These are phyloP conservation scores for Cordyceps militaris DNA, from an alignment of 2,329 filamentous ascomycete species.

Conservation along the genomic window DNA sequence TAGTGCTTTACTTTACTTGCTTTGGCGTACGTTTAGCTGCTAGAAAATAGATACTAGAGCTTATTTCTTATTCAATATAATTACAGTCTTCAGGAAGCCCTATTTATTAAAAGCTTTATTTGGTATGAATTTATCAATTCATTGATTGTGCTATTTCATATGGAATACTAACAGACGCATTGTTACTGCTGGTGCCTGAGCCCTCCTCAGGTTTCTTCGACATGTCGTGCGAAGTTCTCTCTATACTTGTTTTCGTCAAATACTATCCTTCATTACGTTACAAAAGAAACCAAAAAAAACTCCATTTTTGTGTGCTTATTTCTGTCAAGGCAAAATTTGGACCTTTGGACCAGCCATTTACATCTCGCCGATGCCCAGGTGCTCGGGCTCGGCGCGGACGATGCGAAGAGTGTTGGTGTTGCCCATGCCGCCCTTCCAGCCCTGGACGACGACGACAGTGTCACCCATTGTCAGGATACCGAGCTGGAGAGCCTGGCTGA, in stretches of 20 bases:
- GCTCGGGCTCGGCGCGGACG: conserved; percentile 52
- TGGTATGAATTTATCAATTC: conserved; percentile 1
- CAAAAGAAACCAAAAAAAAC: conserved; percentile 9
- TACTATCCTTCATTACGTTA: conserved; percentile 2
- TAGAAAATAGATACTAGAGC: not conserved
- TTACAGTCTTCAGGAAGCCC: too few species aligned
- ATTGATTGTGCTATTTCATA: conserved; percentile 4
- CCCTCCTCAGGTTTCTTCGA: not conserved
- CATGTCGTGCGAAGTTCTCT: not conserved
- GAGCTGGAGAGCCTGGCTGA: conserved; percentile 78
- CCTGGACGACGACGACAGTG: conserved; percentile 76
- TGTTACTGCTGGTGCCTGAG: not conserved
- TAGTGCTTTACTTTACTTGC: not conserved
- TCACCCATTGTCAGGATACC: conserved; percentile 66
- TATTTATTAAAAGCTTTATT: not conserved
- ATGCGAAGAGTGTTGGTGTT: conserved; percentile 77
- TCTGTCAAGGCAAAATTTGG: not conserved
- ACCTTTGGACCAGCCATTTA: not conserved
- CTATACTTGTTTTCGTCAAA: not conserved
- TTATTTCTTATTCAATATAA: not conserved
- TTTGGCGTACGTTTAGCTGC: not conserved
- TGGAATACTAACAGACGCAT: not conserved
- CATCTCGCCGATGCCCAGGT: conserved; percentile 48
- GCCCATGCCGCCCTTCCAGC: conserved; percentile 86
- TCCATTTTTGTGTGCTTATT: conserved; percentile 2